Evolutionary conservation across 73 alveolate species (phyloP), one percentile per base, ranked within the genome.

Genomic region (Breviolum minutum): DNA sequence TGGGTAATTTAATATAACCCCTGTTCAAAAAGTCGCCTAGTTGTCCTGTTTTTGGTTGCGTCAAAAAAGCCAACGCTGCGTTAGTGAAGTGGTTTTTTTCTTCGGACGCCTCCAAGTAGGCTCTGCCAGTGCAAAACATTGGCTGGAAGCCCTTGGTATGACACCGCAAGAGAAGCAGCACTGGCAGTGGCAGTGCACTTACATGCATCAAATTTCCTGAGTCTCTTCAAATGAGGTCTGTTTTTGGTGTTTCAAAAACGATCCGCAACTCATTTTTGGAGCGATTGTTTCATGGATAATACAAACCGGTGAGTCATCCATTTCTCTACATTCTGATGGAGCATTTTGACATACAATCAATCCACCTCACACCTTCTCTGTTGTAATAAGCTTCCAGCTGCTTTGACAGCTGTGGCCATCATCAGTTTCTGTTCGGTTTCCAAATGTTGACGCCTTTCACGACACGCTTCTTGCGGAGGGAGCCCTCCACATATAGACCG

Each of bases 121-220:
- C 98, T 11, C 98, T 76, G 90, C 98, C 98, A 22, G 98, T 92
- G 90, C 81, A 71, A 89, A 92, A 92, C 98, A 92, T 92, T 68
- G 98, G 98, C 98, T 92, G 86, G 98, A 92, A 92, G 80, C 98
- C 98, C 98, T 92, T 12, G 88, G 68, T 12, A 29, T 62, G 26
- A 71, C 19, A n/a, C n/a, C n/a, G n/a, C 85, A 26, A 40, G 54
- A 40, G 54, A 40, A 40, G 54, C 54, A 40, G 54, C 54, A 40
- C 54, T 40, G 54, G 54, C 54, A 40, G 54, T 40, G n/a, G n/a
- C n/a, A n/a, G n/a, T n/a, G n/a, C n/a, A n/a, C n/a, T n/a, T n/a
- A 40, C 54, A 40, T 40, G 54, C 54, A 40, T 40, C 54, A 40
- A 3, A 40, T 40, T 40, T 40, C 3, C 54, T 40, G 54, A 40